phyloP scores from a whole-genome alignment of 208 protist species.

The Trichomonas vaginalis region DNA sequence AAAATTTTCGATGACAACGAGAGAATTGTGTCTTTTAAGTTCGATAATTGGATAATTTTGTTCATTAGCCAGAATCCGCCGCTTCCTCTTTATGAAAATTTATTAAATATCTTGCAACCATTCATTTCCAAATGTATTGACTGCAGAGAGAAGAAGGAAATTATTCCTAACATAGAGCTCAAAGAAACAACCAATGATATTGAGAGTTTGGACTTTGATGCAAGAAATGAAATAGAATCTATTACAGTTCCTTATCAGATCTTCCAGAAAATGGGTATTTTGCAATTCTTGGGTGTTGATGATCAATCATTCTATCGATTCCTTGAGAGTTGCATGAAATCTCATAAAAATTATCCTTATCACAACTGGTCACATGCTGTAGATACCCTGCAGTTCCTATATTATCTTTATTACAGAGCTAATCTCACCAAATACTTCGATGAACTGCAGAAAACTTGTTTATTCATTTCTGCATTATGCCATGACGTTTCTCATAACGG shows the following conservation, averaged over 20 bases:
- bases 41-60: neutral
- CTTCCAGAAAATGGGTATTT: neutral
- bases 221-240: neutral
- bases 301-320: neutral
- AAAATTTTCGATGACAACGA: neutral
- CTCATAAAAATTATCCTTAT: neutral
- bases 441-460: neutral
- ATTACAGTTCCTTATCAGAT: neutral
- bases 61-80: neutral
- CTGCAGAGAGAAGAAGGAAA: neutral
- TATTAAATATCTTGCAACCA: neutral
- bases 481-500: conserved; percentile 36
- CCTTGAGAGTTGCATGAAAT: neutral
- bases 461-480: conserved; percentile 25
- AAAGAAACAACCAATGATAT: neutral
- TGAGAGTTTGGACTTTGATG: neutral
- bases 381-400: neutral
- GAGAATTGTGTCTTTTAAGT: neutral
- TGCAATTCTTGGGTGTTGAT: neutral
- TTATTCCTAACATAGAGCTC: neutral
- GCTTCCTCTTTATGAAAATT: neutral
- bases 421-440: neutral
- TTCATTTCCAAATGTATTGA: neutral
- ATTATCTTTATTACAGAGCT: neutral
- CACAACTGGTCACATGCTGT: neutral